Evolutionary conservation across 495 filamentous ascomycete genomes (phyloP).

Genomic region (Astrothelium macrocarpum): DNA sequence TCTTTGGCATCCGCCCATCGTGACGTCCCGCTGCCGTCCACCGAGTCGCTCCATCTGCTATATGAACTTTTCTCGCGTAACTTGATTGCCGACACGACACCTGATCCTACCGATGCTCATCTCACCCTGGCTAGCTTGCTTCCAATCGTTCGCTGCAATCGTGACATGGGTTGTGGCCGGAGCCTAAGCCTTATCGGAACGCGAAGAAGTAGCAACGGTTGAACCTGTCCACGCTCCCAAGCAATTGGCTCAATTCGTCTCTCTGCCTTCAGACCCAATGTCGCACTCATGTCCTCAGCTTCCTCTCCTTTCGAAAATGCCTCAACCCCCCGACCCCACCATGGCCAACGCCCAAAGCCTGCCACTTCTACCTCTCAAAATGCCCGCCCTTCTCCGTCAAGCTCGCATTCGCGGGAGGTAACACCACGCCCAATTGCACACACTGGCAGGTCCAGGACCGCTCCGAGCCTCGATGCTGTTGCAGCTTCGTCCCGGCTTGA

Average conservation of each 20-base stretch:
- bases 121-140: not conserved
- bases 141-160: not conserved
- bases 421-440: slow-evolving; percentile 2
- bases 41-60: not conserved
- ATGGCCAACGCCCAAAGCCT: not conserved
- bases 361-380: not conserved
- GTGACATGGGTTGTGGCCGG: not conserved
- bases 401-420: slow-evolving; percentile 1
- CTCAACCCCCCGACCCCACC: slow-evolving; percentile 16
- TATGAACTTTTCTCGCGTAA: not conserved
- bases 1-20: not conserved
- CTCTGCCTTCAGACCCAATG: slow-evolving; percentile 18
- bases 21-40: not conserved
- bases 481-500: not conserved
- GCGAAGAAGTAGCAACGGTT: not conserved
- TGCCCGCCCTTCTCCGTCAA: not conserved
- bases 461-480: not conserved
- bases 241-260: slow-evolving; percentile 1
- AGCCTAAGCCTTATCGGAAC: not conserved
- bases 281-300: slow-evolving; percentile 26
- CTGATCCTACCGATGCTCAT: not conserved
- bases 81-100: too few relatives aligned
- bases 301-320: slow-evolving; percentile 20
- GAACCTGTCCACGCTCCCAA: slow-evolving; percentile 1
- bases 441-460: not conserved